These are phyloP conservation scores for Puccinia sorghi DNA, from an alignment of 1,284 basidiomycete genomes.

Conservation along the genomic window DNA sequence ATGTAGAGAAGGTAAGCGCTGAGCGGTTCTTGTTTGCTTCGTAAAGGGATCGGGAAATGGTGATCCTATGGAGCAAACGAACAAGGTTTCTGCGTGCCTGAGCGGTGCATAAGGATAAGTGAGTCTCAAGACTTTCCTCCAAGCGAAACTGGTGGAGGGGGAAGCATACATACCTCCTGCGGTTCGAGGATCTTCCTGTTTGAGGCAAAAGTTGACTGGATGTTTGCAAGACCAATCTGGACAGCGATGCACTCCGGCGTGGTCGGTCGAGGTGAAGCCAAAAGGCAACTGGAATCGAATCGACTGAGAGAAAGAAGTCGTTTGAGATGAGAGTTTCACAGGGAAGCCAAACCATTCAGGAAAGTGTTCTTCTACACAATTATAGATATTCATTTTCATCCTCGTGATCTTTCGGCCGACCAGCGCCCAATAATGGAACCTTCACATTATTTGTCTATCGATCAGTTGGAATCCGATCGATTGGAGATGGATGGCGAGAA, in stretches of 20 bases:
- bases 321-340: constrained; percentile 16
- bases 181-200: neutral
- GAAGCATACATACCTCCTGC: neutral
- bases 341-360: neutral
- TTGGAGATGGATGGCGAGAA: no score
- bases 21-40: neutral
- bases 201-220: neutral
- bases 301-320: neutral
- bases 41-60: neutral
- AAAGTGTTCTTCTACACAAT: no score
- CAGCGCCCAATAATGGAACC: no score
- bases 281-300: neutral
- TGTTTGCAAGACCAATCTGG: neutral
- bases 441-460: no score
- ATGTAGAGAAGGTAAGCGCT: neutral
- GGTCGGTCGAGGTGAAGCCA: neutral
- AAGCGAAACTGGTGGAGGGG: neutral
- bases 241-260: neutral
- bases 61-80: neutral
- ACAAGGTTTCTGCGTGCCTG: neutral
- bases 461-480: no score
- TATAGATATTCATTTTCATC: no score
- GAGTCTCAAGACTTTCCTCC: neutral
- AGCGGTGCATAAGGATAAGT: neutral
- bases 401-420: no score